Evolutionary conservation across 164 flowering plant species (phyloP).

Genomic region (Stephania yunnanensis): DNA sequence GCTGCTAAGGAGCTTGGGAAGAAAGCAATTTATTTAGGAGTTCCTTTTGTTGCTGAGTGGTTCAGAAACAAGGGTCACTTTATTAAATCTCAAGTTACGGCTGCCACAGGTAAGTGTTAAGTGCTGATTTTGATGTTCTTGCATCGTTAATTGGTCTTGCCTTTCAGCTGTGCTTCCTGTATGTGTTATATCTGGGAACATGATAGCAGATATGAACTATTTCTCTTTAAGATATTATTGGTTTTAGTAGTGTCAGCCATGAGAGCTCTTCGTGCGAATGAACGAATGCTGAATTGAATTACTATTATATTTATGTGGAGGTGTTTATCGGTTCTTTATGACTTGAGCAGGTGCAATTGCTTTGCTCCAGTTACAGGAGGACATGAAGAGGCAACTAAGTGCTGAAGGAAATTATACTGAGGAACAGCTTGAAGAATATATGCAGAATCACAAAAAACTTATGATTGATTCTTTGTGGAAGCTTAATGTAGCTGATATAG

Average conservation of each 20-base stretch:
- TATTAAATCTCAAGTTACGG: conserved; percentile 96
- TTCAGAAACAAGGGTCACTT: conserved; percentile 97
- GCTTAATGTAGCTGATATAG: conserved; percentile 97
- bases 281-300: background rate
- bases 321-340: conserved; percentile 2
- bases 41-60: conserved; percentile 98
- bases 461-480: conserved; percentile 98
- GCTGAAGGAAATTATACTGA: conserved; percentile 90
- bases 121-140: background rate
- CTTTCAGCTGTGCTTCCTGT: background rate
- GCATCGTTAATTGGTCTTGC: background rate
- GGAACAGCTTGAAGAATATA: conserved; percentile 81
- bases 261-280: background rate
- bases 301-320: background rate
- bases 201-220: background rate
- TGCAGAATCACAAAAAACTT: conserved; percentile 76
- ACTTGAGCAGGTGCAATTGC: conserved; percentile 67
- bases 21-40: conserved; percentile 87
- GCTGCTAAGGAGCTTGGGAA: conserved; percentile 98
- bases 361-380: conserved; percentile 91
- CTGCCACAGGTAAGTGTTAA: conserved; percentile 71
- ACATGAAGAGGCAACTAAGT: conserved; percentile 88
- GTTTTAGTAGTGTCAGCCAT: background rate
- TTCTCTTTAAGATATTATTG: background rate
- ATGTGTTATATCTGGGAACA: background rate